These are phyloP conservation scores for Penicillium rolfsii DNA, from an alignment of 2,329 filamentous ascomycete genomes.

Conservation along the genomic window DNA sequence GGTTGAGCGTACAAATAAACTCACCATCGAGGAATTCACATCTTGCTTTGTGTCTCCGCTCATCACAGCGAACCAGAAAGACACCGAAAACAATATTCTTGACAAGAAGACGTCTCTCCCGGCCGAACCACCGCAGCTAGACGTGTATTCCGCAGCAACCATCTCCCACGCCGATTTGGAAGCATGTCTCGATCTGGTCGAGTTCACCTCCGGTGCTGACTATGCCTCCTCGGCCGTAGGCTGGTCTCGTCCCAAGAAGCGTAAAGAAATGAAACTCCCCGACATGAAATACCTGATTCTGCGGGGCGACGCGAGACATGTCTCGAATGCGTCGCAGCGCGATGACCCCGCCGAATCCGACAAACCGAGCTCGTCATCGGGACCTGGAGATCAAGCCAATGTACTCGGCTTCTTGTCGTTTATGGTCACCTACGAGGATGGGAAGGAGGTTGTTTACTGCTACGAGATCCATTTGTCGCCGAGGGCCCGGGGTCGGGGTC, in stretches of 20 bases:
- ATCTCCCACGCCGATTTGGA: constrained; percentile 49
- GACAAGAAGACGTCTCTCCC: neutral
- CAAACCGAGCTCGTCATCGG: neutral
- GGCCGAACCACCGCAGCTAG: constrained; percentile 17
- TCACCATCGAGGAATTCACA: constrained; percentile 46
- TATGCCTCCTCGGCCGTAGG: constrained; percentile 58
- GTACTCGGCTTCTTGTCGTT: constrained; percentile 56
- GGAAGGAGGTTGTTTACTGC: constrained; percentile 62
- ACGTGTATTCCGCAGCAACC: constrained; percentile 41
- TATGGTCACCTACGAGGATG: constrained; percentile 61
- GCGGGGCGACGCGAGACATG: constrained; percentile 21
- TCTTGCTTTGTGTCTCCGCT: constrained; percentile 35
- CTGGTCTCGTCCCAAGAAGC: constrained; percentile 59
- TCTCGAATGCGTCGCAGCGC: neutral
- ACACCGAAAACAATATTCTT: neutral
- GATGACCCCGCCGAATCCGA: constrained; percentile 4
- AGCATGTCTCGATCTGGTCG: constrained; percentile 58
- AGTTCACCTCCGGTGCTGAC: constrained; percentile 56
- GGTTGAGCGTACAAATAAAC: constrained; percentile 49
- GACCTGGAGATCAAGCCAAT: neutral
- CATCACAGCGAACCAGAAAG: constrained; percentile 9
- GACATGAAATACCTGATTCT: constrained; percentile 64
- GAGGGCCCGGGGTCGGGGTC: constrained; percentile 50
- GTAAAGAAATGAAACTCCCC: constrained; percentile 59
- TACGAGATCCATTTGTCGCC: constrained; percentile 64